Evolutionary conservation across 2,329 filamentous ascomycete species (phyloP).

Genomic region (Colletotrichum simmondsii): DNA sequence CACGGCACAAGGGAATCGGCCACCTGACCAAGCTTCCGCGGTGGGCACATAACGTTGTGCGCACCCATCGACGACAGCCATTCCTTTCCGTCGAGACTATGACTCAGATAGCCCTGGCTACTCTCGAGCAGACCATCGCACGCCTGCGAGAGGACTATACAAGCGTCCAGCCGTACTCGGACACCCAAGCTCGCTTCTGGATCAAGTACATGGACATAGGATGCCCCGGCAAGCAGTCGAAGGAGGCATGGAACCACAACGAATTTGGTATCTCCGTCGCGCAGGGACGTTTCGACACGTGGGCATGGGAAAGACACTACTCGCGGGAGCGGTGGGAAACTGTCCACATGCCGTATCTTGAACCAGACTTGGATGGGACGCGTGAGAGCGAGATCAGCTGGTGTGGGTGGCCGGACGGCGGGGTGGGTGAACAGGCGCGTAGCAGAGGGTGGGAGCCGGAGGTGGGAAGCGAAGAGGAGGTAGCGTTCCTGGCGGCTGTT

Average conservation of each 20-base stretch:
- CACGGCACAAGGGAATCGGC: conserved; percentile 7
- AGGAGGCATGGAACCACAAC: neutral
- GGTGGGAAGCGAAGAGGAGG: conserved; percentile 36
- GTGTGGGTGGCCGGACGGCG: conserved; percentile 30
- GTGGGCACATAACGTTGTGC: conserved; percentile 18
- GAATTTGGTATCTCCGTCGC: conserved; percentile 4
- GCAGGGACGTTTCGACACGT: conserved; percentile 8
- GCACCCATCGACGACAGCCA: conserved; percentile 3
- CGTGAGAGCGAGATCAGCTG: conserved; percentile 16
- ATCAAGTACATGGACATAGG: conserved; percentile 15
- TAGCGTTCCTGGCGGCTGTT: conserved; percentile 35
- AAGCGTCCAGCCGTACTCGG: conserved; percentile 9
- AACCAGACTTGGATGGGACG: conserved; percentile 27
- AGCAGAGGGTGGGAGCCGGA: conserved; percentile 32
- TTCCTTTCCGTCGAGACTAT: neutral
- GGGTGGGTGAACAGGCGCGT: neutral
- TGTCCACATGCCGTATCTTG: conserved; percentile 3
- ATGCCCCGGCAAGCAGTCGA: neutral
- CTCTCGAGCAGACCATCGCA: conserved; percentile 19
- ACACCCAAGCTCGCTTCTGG: conserved; percentile 25
- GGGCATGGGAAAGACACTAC: conserved; percentile 20
- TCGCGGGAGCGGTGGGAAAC: conserved; percentile 12
- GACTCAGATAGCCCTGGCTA: conserved; percentile 4
- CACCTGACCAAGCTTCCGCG: conserved; percentile 23
- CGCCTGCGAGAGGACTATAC: neutral